phyloP scores from a whole-genome alignment of 176 grass and related monocot species.

The Oryza rufipogon region DNA sequence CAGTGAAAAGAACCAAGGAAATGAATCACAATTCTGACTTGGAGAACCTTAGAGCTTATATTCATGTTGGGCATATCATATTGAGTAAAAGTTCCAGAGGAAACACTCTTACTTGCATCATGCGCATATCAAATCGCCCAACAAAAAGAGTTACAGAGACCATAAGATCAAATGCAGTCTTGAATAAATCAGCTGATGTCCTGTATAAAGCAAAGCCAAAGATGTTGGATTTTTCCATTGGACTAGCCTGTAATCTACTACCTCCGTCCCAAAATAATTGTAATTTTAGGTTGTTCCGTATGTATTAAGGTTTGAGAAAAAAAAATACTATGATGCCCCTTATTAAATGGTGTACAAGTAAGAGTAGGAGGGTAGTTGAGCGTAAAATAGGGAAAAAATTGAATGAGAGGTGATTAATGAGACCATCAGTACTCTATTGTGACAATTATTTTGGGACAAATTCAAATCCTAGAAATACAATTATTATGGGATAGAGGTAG shows the following conservation, averaged over 20 bases:
- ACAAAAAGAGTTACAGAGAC: slow-evolving; percentile 99
- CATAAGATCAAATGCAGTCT: slow-evolving; percentile 93
- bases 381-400: no score
- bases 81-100: neutral
- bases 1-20: slow-evolving; percentile 4
- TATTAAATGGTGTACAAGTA: no score
- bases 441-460: no score
- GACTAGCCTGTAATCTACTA: slow-evolving; percentile 13
- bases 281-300: no score
- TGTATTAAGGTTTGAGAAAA: no score
- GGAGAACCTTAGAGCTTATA: slow-evolving; percentile 32
- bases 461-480: no score
- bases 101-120: slow-evolving; percentile 80
- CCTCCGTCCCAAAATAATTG: no score
- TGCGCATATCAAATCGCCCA: slow-evolving; percentile 96
- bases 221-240: slow-evolving; percentile 38
- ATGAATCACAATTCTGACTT: neutral
- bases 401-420: no score
- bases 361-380: no score
- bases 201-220: slow-evolving; percentile 59
- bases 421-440: no score
- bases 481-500: no score
- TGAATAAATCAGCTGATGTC: slow-evolving; percentile 98
- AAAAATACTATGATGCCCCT: no score
- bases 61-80: neutral